Conservation (phyloP, 345 rosid species). For the Microcos paniculata region DNA sequence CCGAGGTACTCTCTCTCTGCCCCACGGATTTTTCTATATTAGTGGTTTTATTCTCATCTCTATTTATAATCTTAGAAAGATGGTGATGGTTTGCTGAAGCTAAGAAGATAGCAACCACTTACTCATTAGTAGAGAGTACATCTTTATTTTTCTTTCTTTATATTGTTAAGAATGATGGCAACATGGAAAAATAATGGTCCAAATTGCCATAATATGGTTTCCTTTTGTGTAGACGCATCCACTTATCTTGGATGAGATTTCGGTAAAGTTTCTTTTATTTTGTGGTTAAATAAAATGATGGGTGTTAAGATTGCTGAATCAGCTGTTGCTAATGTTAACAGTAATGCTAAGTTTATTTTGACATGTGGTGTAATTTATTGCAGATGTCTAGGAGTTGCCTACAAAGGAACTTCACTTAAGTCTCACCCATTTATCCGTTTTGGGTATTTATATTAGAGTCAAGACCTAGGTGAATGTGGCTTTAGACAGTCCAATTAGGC, state of each 20-base stretch:
- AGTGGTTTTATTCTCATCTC: not conserved
- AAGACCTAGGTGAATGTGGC: not conserved
- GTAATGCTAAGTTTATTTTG: not conserved
- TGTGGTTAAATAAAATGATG: not conserved
- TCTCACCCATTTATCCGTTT: not conserved
- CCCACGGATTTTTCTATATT: too few species aligned
- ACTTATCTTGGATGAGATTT: not conserved
- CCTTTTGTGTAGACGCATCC: not conserved
- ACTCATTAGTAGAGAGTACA: not conserved
- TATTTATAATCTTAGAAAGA: not conserved
- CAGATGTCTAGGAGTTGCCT: not conserved
- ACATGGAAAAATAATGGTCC: not conserved
- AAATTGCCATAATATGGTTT: not conserved
- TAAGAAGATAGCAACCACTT: not conserved
- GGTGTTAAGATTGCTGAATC: not conserved
- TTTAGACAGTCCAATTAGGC: not conserved
- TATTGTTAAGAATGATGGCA: not conserved
- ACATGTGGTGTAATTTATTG: not conserved
- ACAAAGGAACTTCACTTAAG: not conserved
- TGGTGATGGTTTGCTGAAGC: not conserved
- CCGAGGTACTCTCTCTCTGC: slow-evolving; percentile 45
- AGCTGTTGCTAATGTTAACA: not conserved
- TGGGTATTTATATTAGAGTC: not conserved
- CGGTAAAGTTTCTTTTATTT: not conserved
- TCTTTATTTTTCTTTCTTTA: not conserved